Percentiles rank a stretch among this genome's conserved stretches.
Conservation (phyloP, 331 rosid species). For the Cydonia oblonga region DNA sequence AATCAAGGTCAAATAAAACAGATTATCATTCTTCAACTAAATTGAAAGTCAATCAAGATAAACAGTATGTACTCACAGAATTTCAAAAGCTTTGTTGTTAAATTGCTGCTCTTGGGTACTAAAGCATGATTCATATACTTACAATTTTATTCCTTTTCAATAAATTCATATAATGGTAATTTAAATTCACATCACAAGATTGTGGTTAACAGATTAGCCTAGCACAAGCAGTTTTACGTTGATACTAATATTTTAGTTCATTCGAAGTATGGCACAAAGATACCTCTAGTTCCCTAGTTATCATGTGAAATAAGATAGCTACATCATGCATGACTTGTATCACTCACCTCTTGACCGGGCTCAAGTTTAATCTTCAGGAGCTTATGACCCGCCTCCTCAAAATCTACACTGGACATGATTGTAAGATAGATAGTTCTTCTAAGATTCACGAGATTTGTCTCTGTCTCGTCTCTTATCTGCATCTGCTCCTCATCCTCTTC, state of each 20-base stretch:
- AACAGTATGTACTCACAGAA: background rate
- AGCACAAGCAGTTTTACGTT: background rate
- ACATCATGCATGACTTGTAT: conserved; percentile 1
- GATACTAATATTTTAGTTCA: background rate
- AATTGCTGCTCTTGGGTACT: background rate
- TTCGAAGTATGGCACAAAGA: background rate
- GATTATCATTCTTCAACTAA: background rate
- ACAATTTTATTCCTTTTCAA: background rate
- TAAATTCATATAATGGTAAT: background rate
- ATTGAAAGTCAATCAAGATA: background rate
- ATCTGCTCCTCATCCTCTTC: conserved; percentile 63
- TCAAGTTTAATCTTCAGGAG: conserved; percentile 80
- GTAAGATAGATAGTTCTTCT: conserved; percentile 79
- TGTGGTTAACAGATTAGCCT: background rate
- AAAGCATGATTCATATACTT: background rate
- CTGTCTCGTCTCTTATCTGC: conserved; percentile 73
- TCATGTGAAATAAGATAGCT: conserved; percentile 3
- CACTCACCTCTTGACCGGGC: conserved; percentile 85
- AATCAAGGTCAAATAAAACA: background rate
- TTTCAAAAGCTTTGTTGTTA: background rate
- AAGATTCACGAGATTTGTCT: conserved; percentile 75
- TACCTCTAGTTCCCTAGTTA: background rate
- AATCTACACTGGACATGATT: conserved; percentile 84
- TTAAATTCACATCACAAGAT: background rate
- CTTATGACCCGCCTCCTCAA: conserved; percentile 96